Evolutionary conservation across 2,329 filamentous ascomycete species (phyloP), one percentile per base, ranked within the genome.

Genomic region (Cercospora brassicicola): DNA sequence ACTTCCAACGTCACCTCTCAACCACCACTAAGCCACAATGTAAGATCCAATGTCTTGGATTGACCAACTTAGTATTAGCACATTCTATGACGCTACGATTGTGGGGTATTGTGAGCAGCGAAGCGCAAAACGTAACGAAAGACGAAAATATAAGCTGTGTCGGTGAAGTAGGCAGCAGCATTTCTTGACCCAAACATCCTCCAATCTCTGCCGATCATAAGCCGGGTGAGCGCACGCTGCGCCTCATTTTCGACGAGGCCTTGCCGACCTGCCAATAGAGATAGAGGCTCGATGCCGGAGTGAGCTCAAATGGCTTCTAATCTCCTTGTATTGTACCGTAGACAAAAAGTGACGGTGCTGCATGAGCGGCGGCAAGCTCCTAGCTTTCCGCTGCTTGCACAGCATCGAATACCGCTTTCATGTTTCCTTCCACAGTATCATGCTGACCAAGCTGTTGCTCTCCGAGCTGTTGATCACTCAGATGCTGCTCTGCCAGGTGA

Each of bases 391-490:
- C 26, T 57, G 26, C 53, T 11, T 57, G 53, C n/a, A 57, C 53
- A 57, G 53, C 53, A 31, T 28, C 60, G n/a, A 62, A 23, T n/a
- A 30, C 60, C 26, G 60, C 45, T 20, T 62, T 62, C 39, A 53
- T 30, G 28, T 51, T 30, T n/a, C 60, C 60, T 30, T 62, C 60
- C 39, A 55, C 36, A 55, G 45, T 53, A 57, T 33, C 60, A n/a
- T 62, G 60, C 60, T 33, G 45, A 51, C 13, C 39, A 62, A 53
- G 42, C 23, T 51, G 39, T n/a, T 39, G 39, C n/a, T 15, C 59
- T 11, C 30, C 26, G 9, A 61, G 59, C 36, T 62, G 36, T n/a
- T 36, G 26, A 36, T 63, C 61, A 13, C 36, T 39, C 23, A 62
- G 20, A 26, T 62, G 33, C 33, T 26, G 59, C 7, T 62, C 59